Percentiles rank a stretch among this genome's conserved stretches.
phyloP scores from a whole-genome alignment of 1,284 basidiomycete species.

The Melampsora larici-populina region DNA sequence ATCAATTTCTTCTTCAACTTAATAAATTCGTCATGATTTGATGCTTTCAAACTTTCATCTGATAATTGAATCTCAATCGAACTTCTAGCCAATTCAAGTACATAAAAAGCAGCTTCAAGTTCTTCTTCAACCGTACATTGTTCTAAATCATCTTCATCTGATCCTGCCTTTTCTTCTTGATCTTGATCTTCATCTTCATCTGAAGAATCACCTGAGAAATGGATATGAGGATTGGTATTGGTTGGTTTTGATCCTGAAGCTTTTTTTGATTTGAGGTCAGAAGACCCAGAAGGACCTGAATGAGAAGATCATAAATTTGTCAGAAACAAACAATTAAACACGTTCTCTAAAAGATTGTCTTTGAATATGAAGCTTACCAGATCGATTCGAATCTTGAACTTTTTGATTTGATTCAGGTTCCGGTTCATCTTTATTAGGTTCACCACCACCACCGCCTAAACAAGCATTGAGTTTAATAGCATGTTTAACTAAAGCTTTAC shows the following conservation, averaged over 20 bases:
- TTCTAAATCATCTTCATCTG: slow-evolving; percentile 7
- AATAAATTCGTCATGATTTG: neutral
- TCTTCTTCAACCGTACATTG: slow-evolving; percentile 26
- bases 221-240: slow-evolving; percentile 12
- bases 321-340: too few relatives aligned
- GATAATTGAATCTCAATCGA: slow-evolving; percentile 5
- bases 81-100: slow-evolving; percentile 18
- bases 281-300: slow-evolving; percentile 2
- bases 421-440: slow-evolving; percentile 29
- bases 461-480: slow-evolving; percentile 49
- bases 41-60: neutral
- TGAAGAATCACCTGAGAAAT: slow-evolving; percentile 36
- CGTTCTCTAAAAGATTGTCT: too few relatives aligned
- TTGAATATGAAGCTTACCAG: neutral
- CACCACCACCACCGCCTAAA: slow-evolving; percentile 45
- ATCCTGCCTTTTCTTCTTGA: neutral
- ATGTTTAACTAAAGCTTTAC: slow-evolving; percentile 49
- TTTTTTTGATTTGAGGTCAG: neutral
- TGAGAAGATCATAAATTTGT: neutral
- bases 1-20: slow-evolving; percentile 23
- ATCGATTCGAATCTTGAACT: neutral
- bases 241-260: neutral
- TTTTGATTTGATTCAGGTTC: slow-evolving; percentile 18
- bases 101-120: slow-evolving; percentile 26
- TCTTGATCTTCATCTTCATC: slow-evolving; percentile 21